Evolutionary conservation across 1,139 yeast species (phyloP).

Genomic region (Magnusiomyces ingens): DNA sequence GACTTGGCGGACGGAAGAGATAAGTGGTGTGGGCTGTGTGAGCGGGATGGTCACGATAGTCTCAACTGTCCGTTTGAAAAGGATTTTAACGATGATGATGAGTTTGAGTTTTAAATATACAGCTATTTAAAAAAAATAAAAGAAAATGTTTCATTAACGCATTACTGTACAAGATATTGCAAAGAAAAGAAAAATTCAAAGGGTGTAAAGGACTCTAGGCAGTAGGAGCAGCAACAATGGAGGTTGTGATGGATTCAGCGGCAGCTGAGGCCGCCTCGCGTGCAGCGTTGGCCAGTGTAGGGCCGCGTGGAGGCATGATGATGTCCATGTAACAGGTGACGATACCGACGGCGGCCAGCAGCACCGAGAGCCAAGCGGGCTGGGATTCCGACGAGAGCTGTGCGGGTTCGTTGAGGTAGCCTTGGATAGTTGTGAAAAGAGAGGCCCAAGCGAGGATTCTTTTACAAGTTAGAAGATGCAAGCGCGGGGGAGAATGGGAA

Average conservation of each 20-base stretch:
- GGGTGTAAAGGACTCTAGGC: constrained; percentile 1
- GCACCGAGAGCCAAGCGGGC: constrained; percentile 31
- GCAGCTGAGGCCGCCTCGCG: constrained; percentile 15
- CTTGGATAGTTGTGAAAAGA: constrained; percentile 46
- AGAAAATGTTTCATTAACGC: background rate
- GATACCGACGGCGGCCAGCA: constrained; percentile 30
- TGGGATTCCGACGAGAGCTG: constrained; percentile 26
- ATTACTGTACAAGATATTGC: background rate
- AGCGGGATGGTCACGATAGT: constrained; percentile 80
- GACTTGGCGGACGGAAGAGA: constrained; percentile 73
- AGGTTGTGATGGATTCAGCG: constrained; percentile 3
- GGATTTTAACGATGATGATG: constrained; percentile 30
- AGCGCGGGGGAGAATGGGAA: background rate
- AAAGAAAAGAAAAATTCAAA: constrained; percentile 1
- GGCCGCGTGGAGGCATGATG: constrained; percentile 28
- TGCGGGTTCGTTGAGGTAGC: constrained; percentile 46
- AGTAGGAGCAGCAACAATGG: constrained; percentile 5
- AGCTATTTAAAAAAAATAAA: background rate
- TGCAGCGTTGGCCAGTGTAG: constrained; percentile 14
- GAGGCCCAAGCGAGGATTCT: constrained; percentile 53
- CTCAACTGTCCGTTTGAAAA: constrained; percentile 82
- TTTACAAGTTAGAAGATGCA: constrained; percentile 17
- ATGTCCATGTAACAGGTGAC: constrained; percentile 34
- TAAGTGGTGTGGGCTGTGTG: constrained; percentile 91
- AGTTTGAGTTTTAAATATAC: background rate